Percentiles rank a stretch among this genome's conserved stretches.
phyloP scores from a whole-genome alignment of 176 grass and related monocot species.

The Oryza coarctata region DNA sequence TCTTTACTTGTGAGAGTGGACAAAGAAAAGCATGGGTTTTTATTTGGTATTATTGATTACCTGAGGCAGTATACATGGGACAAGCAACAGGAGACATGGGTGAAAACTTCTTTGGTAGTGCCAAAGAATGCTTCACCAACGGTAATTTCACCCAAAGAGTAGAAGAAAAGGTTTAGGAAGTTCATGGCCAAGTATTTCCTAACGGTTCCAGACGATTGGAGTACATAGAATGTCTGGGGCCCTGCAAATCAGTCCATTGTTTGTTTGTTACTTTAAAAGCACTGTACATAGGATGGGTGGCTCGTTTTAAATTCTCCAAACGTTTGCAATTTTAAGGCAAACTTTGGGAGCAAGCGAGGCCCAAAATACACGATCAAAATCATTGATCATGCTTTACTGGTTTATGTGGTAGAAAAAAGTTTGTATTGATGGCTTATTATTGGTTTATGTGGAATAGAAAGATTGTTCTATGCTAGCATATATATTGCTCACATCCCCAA shows the following conservation, averaged over 20 bases:
- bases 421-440: neutral
- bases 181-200: slow-evolving; percentile 62
- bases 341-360: slow-evolving; percentile 41
- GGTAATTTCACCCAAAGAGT: slow-evolving; percentile 58
- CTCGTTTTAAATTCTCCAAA: slow-evolving; percentile 18
- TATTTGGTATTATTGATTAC: slow-evolving; percentile 72
- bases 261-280: neutral
- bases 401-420: neutral
- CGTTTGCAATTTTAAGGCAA: slow-evolving; percentile 54
- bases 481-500: neutral
- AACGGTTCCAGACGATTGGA: slow-evolving; percentile 59
- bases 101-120: slow-evolving; percentile 52
- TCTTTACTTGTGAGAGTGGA: slow-evolving; percentile 68
- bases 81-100: slow-evolving; percentile 71
- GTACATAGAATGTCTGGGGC: slow-evolving; percentile 16
- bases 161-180: slow-evolving; percentile 66
- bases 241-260: slow-evolving; percentile 46
- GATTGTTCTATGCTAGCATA: neutral
- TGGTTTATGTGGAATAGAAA: neutral
- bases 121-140: slow-evolving; percentile 58
- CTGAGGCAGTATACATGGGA: slow-evolving; percentile 64
- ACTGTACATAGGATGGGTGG: slow-evolving; percentile 34
- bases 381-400: neutral
- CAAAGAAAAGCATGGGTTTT: slow-evolving; percentile 40
- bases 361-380: slow-evolving; percentile 30